These are phyloP conservation scores for Amanita rimosa DNA, from an alignment of 768 basidiomycete species.

Conservation along the genomic window DNA sequence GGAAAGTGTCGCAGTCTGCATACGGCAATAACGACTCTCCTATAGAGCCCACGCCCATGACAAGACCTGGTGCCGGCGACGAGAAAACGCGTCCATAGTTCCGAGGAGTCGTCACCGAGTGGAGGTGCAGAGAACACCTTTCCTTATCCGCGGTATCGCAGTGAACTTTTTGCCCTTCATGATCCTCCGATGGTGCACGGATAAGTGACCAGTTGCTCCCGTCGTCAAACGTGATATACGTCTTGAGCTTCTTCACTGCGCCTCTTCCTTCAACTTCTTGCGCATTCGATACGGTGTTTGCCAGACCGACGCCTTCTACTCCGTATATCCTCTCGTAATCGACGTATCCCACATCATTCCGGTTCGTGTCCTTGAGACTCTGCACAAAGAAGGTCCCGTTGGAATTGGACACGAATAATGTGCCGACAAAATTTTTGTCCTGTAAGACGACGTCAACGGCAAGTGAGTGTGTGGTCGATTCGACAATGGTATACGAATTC, in stretches of 20 bases:
- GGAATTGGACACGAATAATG: slow-evolving; percentile 90
- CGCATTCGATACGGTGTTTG: slow-evolving; percentile 79
- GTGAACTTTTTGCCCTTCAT: slow-evolving; percentile 43
- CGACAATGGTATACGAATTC: slow-evolving; percentile 94
- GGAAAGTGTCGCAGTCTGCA: slow-evolving; percentile 85
- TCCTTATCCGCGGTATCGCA: slow-evolving; percentile 51
- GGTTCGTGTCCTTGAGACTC: slow-evolving; percentile 84
- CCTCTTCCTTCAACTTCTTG: slow-evolving; percentile 70
- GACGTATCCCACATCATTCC: slow-evolving; percentile 81
- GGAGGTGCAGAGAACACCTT: slow-evolving; percentile 77
- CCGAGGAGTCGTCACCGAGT: slow-evolving; percentile 87
- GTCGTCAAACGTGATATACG: slow-evolving; percentile 85
- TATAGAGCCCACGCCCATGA: slow-evolving; percentile 94
- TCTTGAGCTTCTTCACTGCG: slow-evolving; percentile 62
- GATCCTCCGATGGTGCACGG: slow-evolving; percentile 42
- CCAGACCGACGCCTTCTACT: slow-evolving; percentile 82
- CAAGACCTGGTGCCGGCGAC: slow-evolving; percentile 86
- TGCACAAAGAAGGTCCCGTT: slow-evolving; percentile 95
- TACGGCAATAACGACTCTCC: slow-evolving; percentile 61
- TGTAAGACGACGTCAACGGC: slow-evolving; percentile 87
- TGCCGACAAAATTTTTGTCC: slow-evolving; percentile 60
- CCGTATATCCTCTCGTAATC: slow-evolving; percentile 88
- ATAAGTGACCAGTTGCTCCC: slow-evolving; percentile 67
- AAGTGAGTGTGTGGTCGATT: slow-evolving; percentile 87
- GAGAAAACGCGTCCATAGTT: slow-evolving; percentile 94